Evolutionary conservation across 768 basidiomycete species (phyloP), one percentile per base, ranked within the genome.

Genomic region (Trametes gibbosa): DNA sequence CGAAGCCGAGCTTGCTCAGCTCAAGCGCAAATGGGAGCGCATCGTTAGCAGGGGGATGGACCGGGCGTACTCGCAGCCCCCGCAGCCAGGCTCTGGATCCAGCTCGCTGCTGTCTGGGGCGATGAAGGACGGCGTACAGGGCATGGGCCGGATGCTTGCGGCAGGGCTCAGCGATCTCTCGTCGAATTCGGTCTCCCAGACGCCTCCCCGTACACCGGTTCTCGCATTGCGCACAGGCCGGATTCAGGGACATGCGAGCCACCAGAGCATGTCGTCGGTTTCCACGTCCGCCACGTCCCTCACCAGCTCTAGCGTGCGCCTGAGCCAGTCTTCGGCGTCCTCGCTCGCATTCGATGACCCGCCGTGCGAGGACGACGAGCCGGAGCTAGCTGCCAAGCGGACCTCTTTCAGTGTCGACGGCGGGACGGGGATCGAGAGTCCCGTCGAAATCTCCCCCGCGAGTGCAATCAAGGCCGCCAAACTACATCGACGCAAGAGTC

Each of bases 1-100:
- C 63, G 91, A 94, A 73, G 79, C 79, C 2, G 92, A 92, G 67
- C 77, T 93, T 2, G 69, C 80, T 0, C 81, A 88, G 68, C 73
- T 93, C 50, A 94, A 93, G 76, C 83, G 81, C 58, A 90, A 86
- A 72, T 94, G 92, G 92, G 90, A 87, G 70, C 81, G 84, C 32
- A 90, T 93, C 57, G 83, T 92, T 43, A 81, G 80, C 65, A 80
- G 83, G 17, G 85, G 86, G 24, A 81, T 86, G 63, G 79, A 80
- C 17, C 66, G 73, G 55, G 64, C 69, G 21, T 60, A 68, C 64
- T 35, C 64, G 23, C 62, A 69, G 27, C 63, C 70, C 10, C n/a
- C 64, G 24, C 50, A 64, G 19, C 25, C 71, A 1, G 48, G 66
- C 1, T 45, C 55, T 3, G 84, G 84, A 6, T 61, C 60, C 12